Evolutionary conservation across 768 basidiomycete species (phyloP), one percentile per base, ranked within the genome.

Genomic region (Phlebiopsis flavidoalba): DNA sequence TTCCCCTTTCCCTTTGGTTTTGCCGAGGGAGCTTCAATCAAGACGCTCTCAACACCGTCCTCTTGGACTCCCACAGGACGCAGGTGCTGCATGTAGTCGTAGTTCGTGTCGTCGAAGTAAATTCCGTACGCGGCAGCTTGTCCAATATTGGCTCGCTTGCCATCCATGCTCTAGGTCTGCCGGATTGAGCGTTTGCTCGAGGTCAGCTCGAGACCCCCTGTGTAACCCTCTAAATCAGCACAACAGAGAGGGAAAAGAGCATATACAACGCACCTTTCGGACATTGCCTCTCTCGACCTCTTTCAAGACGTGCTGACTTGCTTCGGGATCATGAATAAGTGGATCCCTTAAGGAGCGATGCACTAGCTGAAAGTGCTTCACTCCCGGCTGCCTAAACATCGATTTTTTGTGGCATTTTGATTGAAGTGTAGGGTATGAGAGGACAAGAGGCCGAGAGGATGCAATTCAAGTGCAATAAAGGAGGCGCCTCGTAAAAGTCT

Each of bases 31-130:
- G 90, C 89, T 65, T 93, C 91, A 53, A 97, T 77, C 60, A 95
- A 79, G 55, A 92, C 75, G 60, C 86, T 89, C 43, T 94, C 93
- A 8, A 90, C 85, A 11, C 91, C 90, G 48, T 87, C 91, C 70
- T 92, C 91, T 60, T 87, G 82, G 12, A 83, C 68, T 3, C 92
- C 93, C 53, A 92, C 84, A 1, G 83, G 67, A 12, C 93, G 88
- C 48, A 99, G 83, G 75, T 99, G 97, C 72, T 95, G 89, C 91
- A 98, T 94, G 77, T 99, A 99, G 74, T 99, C 92, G 77, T 99
- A 99, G 61, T 94, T 83, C 6, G 92, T 89, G 70, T 99, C 95
- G 75, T 98, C 95, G 75, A 85, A 98, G 75, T 93, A 93, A 69
- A 99, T 76, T 3, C 95, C 97, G 72, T 98, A 95, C 8, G 85